Evolutionary conservation across 306 rosid species (phyloP).

Genomic region (Crotalaria pallida): DNA sequence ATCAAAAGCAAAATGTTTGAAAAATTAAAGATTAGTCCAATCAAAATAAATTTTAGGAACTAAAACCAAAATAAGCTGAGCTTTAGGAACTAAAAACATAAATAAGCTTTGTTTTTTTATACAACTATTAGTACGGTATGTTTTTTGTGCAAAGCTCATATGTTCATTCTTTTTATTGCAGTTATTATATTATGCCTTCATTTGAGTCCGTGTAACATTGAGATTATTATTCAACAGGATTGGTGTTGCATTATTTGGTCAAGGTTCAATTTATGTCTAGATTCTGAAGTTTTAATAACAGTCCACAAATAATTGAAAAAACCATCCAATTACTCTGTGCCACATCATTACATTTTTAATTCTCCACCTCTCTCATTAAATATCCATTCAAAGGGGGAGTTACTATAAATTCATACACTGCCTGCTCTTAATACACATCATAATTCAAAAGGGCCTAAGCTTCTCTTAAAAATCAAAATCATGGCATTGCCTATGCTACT

Average conservation of each 20-base stretch:
- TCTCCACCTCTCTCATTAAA: not conserved
- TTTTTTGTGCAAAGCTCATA: no score
- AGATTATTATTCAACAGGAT: not conserved
- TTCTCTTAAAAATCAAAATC: not conserved
- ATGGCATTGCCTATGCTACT: conserved; percentile 4
- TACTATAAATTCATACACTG: not conserved
- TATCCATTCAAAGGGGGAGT: not conserved
- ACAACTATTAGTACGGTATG: no score
- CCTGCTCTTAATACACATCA: not conserved
- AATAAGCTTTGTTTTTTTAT: no score
- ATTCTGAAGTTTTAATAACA: not conserved
- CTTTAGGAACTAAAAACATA: no score
- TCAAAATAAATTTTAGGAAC: no score
- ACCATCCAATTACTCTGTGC: not conserved
- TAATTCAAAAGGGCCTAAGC: not conserved
- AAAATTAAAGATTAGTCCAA: no score
- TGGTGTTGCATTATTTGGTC: not conserved
- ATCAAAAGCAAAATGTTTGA: no score
- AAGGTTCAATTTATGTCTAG: not conserved
- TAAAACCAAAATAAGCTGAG: no score
- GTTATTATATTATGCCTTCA: no score
- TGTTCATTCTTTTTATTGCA: no score
- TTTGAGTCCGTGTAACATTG: not conserved
- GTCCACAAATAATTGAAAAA: not conserved
- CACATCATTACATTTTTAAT: not conserved